Evolutionary conservation across 139 green algal species (phyloP).

Genomic region (Chlamydomonas sp.): DNA sequence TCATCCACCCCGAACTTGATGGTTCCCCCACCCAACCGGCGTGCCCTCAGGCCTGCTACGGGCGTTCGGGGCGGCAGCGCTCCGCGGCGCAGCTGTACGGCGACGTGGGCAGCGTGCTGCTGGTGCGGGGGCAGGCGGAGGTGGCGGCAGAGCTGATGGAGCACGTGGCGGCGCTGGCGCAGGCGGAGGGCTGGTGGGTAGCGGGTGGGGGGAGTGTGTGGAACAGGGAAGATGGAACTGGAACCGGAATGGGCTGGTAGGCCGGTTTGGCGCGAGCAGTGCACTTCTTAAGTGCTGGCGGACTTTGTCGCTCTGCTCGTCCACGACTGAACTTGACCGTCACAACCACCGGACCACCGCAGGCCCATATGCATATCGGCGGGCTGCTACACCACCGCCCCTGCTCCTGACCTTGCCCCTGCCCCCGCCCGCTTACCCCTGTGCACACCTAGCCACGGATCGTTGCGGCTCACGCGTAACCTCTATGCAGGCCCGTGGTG

Average conservation of each 20-base stretch:
- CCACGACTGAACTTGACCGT: too few relatives aligned
- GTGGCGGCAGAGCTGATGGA: conserved; percentile 28
- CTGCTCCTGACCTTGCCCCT: too few relatives aligned
- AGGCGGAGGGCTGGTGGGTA: conserved; percentile 27
- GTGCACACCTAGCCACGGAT: too few relatives aligned
- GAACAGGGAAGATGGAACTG: too few relatives aligned
- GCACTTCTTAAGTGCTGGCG: too few relatives aligned
- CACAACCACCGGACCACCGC: too few relatives aligned
- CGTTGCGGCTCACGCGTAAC: too few relatives aligned
- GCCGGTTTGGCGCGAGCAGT: neutral
- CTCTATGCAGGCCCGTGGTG: too few relatives aligned
- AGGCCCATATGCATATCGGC: too few relatives aligned
- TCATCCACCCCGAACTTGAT: neutral
- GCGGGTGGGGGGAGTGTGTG: conserved; percentile 2
- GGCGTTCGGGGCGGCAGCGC: conserved; percentile 18
- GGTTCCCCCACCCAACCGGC: neutral
- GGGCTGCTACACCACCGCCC: too few relatives aligned
- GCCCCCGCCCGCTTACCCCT: too few relatives aligned
- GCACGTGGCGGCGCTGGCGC: conserved; percentile 25
- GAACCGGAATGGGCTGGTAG: neutral
- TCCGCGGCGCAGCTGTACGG: conserved; percentile 15
- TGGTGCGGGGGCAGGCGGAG: conserved; percentile 16
- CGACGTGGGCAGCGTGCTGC: conserved; percentile 23
- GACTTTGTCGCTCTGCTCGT: too few relatives aligned
- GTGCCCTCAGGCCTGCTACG: conserved; percentile 8